phyloP scores from a whole-genome alignment of 495 filamentous ascomycete species.

The Podospora conica region DNA sequence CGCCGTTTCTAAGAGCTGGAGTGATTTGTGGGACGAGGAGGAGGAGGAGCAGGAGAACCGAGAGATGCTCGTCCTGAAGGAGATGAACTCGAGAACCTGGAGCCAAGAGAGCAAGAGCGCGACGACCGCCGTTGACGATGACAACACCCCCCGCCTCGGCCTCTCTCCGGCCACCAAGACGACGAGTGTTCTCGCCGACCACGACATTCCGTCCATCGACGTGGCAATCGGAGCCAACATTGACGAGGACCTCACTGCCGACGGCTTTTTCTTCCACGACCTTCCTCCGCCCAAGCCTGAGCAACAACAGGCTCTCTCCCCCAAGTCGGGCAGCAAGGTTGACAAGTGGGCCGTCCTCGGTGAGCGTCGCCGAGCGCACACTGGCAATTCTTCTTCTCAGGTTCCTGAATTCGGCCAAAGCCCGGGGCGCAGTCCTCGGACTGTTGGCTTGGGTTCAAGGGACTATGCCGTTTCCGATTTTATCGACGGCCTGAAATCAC shows the following conservation, averaged over 20 bases:
- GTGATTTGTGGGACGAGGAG: constrained; percentile 92
- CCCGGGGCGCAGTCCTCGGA: constrained; percentile 27
- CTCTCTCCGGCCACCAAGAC: constrained; percentile 48
- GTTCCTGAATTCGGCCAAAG: constrained; percentile 39
- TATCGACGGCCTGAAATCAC: constrained; percentile 15
- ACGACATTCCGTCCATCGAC: constrained; percentile 36
- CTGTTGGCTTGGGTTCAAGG: constrained; percentile 29
- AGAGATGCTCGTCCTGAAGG: constrained; percentile 55
- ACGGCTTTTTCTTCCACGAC: constrained; percentile 66
- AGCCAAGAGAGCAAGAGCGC: constrained; percentile 64
- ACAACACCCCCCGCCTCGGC: constrained; percentile 45
- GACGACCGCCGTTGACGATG: constrained; percentile 33
- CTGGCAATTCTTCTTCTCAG: constrained; percentile 40
- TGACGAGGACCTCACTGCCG: constrained; percentile 53
- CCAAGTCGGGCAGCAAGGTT: constrained; percentile 44
- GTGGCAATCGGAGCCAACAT: constrained; percentile 39
- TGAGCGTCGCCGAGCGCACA: constrained; percentile 66
- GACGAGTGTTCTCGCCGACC: constrained; percentile 32
- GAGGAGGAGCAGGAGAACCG: constrained; percentile 62
- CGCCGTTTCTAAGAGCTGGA: constrained; percentile 91
- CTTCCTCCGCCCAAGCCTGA: constrained; percentile 36
- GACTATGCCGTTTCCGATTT: constrained; percentile 32
- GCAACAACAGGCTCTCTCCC: constrained; percentile 32
- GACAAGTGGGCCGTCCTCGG: constrained; percentile 89
- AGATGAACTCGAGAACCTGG: constrained; percentile 74